Evolutionary conservation across 495 filamentous ascomycete species (phyloP), one percentile per base, ranked within the genome.

Genomic region (Hypoxylon intermedium): DNA sequence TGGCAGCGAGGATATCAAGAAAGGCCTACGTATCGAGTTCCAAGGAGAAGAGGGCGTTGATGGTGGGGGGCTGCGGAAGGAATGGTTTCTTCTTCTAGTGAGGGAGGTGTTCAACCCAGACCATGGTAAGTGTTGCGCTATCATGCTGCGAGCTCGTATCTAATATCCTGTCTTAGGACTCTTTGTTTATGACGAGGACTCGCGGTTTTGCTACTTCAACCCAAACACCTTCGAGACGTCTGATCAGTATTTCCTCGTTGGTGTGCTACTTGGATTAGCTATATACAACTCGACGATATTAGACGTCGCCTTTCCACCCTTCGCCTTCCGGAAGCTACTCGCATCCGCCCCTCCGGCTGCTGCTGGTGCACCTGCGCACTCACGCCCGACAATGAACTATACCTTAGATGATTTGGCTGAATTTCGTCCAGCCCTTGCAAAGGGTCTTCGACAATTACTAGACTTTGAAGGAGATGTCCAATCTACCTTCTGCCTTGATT

Each of bases 231-330:
- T 96, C 64, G 93, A 98, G 71, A 92, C 91, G 0, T 93, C 93
- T 6, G 91, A 97, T 67, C 93, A 97, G 60, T 98, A 90, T 71
- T 96, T 93, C 67, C 78, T 98, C 38, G 90, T 98, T 41, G 93
- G 93, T 19, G 90, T 92, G 31, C 75, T 97, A 24, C 83, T 97
- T 20, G 93, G 93, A 2, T 82, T 98, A 19, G 93, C 93, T 15
- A 96, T 98, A 64, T 96, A 98, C 78, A 97, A 98, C 73, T 95
- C 91, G 1, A 98, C 91, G 1, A 97, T 98, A 64, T 80, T 98
- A 5, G 93, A 98, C 67, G 83, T 98, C 41, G 88, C 90, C 6
- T 78, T 98, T 12, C 93, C 93, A 3, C 92, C 93, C n/a, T 96
- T 96, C 69, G 87, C 88, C 1, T 98, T 97, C 71, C 86, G 90